Conservation (phyloP, 202 grass and related monocot genomes). For the Schoenoplectus triqueter region DNA sequence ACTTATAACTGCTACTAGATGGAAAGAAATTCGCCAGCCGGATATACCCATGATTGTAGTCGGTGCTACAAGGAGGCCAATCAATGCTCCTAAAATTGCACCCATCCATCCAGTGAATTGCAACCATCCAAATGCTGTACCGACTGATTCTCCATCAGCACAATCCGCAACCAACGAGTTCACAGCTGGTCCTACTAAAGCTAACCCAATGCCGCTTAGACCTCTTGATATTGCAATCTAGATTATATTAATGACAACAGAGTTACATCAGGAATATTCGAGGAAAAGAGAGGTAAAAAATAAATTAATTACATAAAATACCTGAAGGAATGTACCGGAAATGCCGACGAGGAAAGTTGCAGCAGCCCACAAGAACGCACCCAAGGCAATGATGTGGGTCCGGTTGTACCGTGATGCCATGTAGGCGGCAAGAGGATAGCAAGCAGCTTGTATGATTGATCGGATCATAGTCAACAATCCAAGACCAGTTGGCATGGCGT, state of each 20-base stretch:
- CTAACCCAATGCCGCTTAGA: conserved; percentile 68
- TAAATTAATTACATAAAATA: conserved; percentile 15
- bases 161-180: conserved; percentile 76
- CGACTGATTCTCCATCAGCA: conserved; percentile 58
- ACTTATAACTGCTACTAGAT: conserved; percentile 62
- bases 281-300: not conserved
- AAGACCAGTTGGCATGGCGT: conserved; percentile 48
- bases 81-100: conserved; percentile 43
- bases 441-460: conserved; percentile 61
- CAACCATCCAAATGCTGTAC: conserved; percentile 75
- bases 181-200: conserved; percentile 62
- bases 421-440: conserved; percentile 66
- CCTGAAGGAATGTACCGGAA: conserved; percentile 59
- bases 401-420: conserved; percentile 55
- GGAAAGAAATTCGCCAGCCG: conserved; percentile 75
- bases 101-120: conserved; percentile 55
- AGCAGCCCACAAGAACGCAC: conserved; percentile 63
- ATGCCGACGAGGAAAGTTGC: conserved; percentile 69
- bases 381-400: conserved; percentile 57
- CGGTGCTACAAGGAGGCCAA: conserved; percentile 65
- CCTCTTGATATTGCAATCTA: conserved; percentile 75
- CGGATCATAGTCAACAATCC: conserved; percentile 68
- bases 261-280: not conserved
- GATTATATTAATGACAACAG: not conserved
- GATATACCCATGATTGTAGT: conserved; percentile 70